Evolutionary conservation across 2,329 filamentous ascomycete species (phyloP).

Genomic region (Dothistroma pini): DNA sequence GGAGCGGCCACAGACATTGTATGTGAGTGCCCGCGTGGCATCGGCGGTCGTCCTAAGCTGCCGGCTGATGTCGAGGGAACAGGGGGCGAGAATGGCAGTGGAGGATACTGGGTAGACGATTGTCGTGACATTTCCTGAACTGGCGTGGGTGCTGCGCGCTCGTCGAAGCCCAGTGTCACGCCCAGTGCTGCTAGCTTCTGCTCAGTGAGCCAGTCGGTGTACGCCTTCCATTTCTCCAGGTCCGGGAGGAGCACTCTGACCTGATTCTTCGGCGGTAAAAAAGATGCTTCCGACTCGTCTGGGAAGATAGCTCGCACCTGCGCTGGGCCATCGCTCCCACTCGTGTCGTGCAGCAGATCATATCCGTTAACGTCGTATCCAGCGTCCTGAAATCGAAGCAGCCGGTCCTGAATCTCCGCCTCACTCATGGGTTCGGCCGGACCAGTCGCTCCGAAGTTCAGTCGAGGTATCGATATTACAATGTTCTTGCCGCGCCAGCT

Average conservation of each 20-base stretch:
- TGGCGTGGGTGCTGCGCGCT: slow-evolving; percentile 49
- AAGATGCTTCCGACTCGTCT: slow-evolving; percentile 41
- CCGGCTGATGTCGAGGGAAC: slow-evolving; percentile 73
- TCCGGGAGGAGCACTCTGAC: slow-evolving; percentile 64
- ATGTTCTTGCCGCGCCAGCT: slow-evolving; percentile 46
- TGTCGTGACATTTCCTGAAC: slow-evolving; percentile 62
- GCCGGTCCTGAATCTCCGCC: slow-evolving; percentile 58
- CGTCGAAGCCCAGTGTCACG: slow-evolving; percentile 74
- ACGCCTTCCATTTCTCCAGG: slow-evolving; percentile 69
- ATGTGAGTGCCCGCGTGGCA: slow-evolving; percentile 41
- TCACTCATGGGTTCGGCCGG: slow-evolving; percentile 43
- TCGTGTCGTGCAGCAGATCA: slow-evolving; percentile 52
- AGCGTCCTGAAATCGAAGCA: slow-evolving; percentile 63
- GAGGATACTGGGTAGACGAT: slow-evolving; percentile 66
- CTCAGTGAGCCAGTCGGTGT: slow-evolving; percentile 79
- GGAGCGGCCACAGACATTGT: slow-evolving; percentile 68
- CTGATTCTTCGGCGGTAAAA: slow-evolving; percentile 45
- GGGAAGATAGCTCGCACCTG: slow-evolving; percentile 71
- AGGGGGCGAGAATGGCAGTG: slow-evolving; percentile 78
- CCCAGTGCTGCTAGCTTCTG: slow-evolving; percentile 89
- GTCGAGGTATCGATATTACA: slow-evolving; percentile 43
- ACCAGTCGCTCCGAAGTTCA: slow-evolving; percentile 42
- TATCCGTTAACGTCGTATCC: slow-evolving; percentile 69
- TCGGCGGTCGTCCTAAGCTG: slow-evolving; percentile 47
- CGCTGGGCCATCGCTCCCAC: slow-evolving; percentile 22